Conservation (phyloP, 129 eudicot genomes). For the Flaveria linearis region DNA sequence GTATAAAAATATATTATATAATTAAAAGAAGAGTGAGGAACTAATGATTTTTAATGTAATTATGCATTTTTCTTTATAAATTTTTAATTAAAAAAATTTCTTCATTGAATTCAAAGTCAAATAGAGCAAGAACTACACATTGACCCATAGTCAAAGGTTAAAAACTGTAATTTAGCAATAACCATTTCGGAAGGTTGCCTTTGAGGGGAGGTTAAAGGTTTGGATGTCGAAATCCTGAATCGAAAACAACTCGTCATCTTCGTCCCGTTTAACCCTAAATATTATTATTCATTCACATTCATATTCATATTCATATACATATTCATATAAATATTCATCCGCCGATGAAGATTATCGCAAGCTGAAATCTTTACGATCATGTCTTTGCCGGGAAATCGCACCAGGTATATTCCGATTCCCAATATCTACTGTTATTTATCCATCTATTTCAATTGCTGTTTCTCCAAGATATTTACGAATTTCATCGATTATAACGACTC, state of each 20-base stretch:
- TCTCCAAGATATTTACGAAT: slow-evolving; percentile 11
- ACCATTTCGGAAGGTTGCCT: slow-evolving; percentile 33
- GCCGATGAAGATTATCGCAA: slow-evolving; percentile 27
- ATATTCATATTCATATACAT: no score
- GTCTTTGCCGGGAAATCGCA: slow-evolving; percentile 44
- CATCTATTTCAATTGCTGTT: background rate
- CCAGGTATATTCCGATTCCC: slow-evolving; percentile 33
- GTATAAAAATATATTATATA: no score
- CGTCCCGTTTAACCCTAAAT: slow-evolving; percentile 33
- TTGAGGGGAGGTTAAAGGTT: slow-evolving; percentile 34
- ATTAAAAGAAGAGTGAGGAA: no score
- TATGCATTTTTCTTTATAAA: no score
- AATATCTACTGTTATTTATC: background rate
- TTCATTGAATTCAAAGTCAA: slow-evolving; percentile 18
- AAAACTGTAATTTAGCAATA: slow-evolving; percentile 12
- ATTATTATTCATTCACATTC: background rate
- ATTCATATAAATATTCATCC: background rate
- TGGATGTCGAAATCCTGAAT: slow-evolving; percentile 28
- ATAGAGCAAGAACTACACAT: slow-evolving; percentile 13
- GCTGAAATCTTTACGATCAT: slow-evolving; percentile 33
- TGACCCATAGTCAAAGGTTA: slow-evolving; percentile 37
- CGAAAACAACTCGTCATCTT: slow-evolving; percentile 28
- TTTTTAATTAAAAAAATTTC: no score
- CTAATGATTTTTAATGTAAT: no score
- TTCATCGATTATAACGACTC: background rate